A percentile compares a stretch with the other conserved stretches of the same genome.
Evolutionary conservation across 352 stramenopile species (phyloP).

Genomic region (Globisporangium takayamanum): DNA sequence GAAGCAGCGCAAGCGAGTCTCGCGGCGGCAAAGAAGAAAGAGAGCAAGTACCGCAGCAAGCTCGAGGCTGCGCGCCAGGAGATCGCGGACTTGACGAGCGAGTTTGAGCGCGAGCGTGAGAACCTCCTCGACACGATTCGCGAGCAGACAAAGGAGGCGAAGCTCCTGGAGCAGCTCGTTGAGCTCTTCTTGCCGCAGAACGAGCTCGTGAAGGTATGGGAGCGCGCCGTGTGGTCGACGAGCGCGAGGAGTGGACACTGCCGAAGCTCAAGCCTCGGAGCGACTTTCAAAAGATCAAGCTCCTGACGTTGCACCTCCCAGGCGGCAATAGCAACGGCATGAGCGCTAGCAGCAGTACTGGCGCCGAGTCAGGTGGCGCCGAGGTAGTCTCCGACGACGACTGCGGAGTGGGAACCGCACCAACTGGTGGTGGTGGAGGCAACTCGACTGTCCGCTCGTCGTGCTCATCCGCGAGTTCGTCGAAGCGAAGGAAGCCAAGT

Average conservation of each 20-base stretch:
- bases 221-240: conserved; percentile 79
- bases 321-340: conserved; percentile 4
- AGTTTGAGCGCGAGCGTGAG: conserved; percentile 84
- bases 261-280: conserved; percentile 71
- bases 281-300: conserved; percentile 77
- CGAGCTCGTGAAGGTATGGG: conserved; percentile 85
- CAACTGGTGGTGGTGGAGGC: conserved; percentile 9
- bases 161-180: conserved; percentile 85
- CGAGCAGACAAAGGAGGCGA: conserved; percentile 86
- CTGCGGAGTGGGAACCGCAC: not conserved
- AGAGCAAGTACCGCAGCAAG: conserved; percentile 61
- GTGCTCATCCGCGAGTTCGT: conserved; percentile 25
- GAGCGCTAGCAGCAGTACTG: not conserved
- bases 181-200: conserved; percentile 80
- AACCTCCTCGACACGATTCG: conserved; percentile 83
- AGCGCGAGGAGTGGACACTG: conserved; percentile 70
- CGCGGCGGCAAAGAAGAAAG: conserved; percentile 50
- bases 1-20: conserved; percentile 56
- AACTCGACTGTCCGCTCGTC: conserved; percentile 23
- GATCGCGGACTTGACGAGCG: conserved; percentile 73
- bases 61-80: conserved; percentile 75
- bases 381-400: conserved; percentile 62
- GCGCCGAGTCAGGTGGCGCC: conserved; percentile 41
- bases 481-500: conserved; percentile 23
- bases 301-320: conserved; percentile 37